Evolutionary conservation across 2,329 filamentous ascomycete genomes (phyloP).

Genomic region (Macrophomina tecta): DNA sequence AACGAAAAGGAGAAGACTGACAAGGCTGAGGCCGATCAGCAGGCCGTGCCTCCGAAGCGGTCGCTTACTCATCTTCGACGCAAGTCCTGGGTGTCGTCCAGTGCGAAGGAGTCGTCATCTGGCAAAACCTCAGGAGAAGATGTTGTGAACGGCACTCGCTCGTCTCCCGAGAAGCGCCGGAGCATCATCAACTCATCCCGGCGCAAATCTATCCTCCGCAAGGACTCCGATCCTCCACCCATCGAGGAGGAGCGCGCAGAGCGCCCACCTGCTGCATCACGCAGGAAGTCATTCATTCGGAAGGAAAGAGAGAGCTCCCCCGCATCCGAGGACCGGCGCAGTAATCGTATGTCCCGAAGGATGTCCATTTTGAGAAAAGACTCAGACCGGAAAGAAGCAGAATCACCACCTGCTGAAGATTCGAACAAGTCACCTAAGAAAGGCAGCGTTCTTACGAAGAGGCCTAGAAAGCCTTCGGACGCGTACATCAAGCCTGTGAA

Average conservation of each 20-base stretch:
- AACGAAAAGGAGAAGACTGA: slow-evolving; percentile 23
- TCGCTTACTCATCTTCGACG: slow-evolving; percentile 27
- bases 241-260: slow-evolving; percentile 13
- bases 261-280: slow-evolving; percentile 3
- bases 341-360: slow-evolving; percentile 14
- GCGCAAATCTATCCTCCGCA: slow-evolving; percentile 28
- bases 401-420: slow-evolving; percentile 11
- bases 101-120: slow-evolving; percentile 37
- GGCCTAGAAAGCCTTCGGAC: slow-evolving; percentile 39
- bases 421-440: slow-evolving; percentile 29
- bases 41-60: slow-evolving; percentile 25
- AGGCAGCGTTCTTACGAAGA: slow-evolving; percentile 40
- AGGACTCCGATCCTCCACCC: slow-evolving; percentile 21
- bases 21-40: slow-evolving; percentile 22
- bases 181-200: slow-evolving; percentile 25
- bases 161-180: slow-evolving; percentile 23
- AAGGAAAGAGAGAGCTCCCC: slow-evolving; percentile 28
- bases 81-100: slow-evolving; percentile 31
- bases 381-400: slow-evolving; percentile 18
- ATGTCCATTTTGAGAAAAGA: slow-evolving; percentile 23
- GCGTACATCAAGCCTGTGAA: slow-evolving; percentile 21
- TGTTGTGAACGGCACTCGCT: slow-evolving; percentile 17
- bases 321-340: slow-evolving; percentile 29
- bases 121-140: slow-evolving; percentile 30
- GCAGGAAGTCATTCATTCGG: slow-evolving; percentile 23